Base-by-base conservation (phyloP, 768 basidiomycete species). In the Rhizopogon salebrosus region DNA sequence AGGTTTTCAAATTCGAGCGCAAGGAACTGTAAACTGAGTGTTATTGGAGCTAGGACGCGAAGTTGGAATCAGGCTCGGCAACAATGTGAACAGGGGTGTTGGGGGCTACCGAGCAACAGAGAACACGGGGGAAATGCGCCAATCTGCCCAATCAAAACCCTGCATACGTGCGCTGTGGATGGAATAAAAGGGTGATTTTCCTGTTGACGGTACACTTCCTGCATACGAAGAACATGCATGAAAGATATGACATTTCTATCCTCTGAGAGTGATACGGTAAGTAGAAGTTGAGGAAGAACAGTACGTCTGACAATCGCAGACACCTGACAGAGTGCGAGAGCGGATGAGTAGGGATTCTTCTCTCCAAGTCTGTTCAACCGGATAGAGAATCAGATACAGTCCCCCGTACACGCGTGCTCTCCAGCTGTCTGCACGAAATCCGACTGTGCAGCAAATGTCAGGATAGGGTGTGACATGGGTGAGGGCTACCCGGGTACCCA, bases 281-380 rank as follows among this genome's bases (percentile, higher is more conserved):
- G 64, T 14, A 76, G 65, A 49, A 77, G 64, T 50, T 63, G 56
- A 20, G 68, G 72, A 67, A 77, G 73, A 23, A 66, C 60, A n/a
- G 61, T 59, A 16, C 59, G 63, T 14, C 73, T 67, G 24, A 75
- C 45, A 22, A 48, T 46, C 37, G 56, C 60, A 7, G 72, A 75
- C 13, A 74, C 74, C 13, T 52, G 57, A 27, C 67, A 64, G 22
- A 77, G 62, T 6, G 65, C 48, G 20, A 62, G 43, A 5, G 69
- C 69, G 13, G 64, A 67, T 18, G 58, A 53, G 48, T 62, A 64
- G 14, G 48, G 29, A 41, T 53, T 43, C 14, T 18, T 5, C 13
- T 5, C n/a, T n/a, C n/a, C n/a, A n/a, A n/a, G n/a, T n/a, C n/a
- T n/a, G n/a, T n/a, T n/a, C n/a, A n/a, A n/a, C n/a, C n/a, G n/a